phyloP scores from a whole-genome alignment of 768 basidiomycete species.

The Strobilomyces dryophilus region DNA sequence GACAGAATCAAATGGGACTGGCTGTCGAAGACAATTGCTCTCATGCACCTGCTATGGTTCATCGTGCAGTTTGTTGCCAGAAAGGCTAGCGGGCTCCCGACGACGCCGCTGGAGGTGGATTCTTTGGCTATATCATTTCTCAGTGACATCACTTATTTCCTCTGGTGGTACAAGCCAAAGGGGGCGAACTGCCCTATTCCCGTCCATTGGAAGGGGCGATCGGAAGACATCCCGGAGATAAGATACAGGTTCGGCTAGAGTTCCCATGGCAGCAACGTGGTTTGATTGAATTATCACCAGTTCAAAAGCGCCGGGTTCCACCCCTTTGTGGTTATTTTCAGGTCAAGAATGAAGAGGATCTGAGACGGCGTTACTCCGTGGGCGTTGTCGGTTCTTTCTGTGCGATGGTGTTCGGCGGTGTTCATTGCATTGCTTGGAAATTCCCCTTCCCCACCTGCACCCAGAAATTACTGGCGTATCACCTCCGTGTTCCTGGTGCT shows the following conservation, averaged over 20 bases:
- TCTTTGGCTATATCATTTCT: neutral
- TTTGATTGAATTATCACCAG: too few relatives aligned
- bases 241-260: neutral
- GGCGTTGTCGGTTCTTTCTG: neutral
- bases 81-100: too few relatives aligned
- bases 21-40: neutral
- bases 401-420: neutral
- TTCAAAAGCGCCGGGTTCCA: neutral
- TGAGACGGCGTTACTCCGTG: neutral
- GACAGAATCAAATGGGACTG: neutral
- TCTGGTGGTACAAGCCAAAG: neutral
- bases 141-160: neutral
- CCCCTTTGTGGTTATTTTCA: neutral
- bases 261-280: too few relatives aligned
- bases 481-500: too few relatives aligned
- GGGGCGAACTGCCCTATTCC: neutral
- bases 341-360: neutral
- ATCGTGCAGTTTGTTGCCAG: neutral
- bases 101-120: neutral
- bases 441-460: neutral
- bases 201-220: neutral
- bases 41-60: neutral
- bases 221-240: neutral
- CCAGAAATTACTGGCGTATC: neutral
- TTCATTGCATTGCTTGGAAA: neutral